Conservation (phyloP, 805 yeast species). For the Jamesozyma rosinii region DNA sequence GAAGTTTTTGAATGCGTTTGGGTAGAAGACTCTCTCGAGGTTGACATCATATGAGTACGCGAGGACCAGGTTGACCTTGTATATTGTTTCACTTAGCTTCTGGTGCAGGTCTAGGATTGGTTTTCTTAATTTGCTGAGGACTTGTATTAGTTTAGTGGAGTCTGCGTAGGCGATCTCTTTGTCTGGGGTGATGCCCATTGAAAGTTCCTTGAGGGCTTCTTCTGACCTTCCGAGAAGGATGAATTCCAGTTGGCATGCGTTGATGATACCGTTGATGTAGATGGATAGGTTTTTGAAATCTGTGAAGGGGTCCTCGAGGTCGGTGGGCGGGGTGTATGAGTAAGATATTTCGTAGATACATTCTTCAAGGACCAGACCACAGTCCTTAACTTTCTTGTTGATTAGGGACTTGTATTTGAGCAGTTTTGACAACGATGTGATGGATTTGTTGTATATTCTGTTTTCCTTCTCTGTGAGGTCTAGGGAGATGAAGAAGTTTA, state of each 20-base stretch:
- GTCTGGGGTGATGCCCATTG: conserved; percentile 15
- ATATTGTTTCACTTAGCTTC: conserved; percentile 29
- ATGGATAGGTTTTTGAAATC: conserved; percentile 28
- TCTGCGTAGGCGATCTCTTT: conserved; percentile 34
- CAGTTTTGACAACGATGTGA: conserved; percentile 28
- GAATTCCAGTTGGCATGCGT: conserved; percentile 41
- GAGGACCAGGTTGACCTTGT: conserved; percentile 28
- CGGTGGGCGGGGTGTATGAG: conserved; percentile 38
- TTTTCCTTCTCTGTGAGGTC: conserved; percentile 6
- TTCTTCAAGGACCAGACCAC: conserved; percentile 37
- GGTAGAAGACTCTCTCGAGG: conserved; percentile 13
- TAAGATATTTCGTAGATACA: conserved; percentile 42
- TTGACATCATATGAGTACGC: conserved; percentile 37
- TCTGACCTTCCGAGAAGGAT: conserved; percentile 26
- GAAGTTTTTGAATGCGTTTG: conserved; percentile 13
- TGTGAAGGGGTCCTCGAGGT: conserved; percentile 31
- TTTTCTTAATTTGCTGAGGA: conserved; percentile 25
- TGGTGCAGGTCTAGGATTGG: conserved; percentile 32
- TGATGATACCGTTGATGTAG: conserved; percentile 35
- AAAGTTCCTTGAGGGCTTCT: conserved; percentile 9
- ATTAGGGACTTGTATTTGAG: conserved; percentile 30
- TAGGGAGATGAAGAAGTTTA: conserved; percentile 33
- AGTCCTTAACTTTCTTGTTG: conserved; percentile 28
- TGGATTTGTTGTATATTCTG: conserved; percentile 15
- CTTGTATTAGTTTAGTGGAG: conserved; percentile 24